phyloP scores from a whole-genome alignment of 1,284 basidiomycete species.

The Cystobasidium slooffiae region DNA sequence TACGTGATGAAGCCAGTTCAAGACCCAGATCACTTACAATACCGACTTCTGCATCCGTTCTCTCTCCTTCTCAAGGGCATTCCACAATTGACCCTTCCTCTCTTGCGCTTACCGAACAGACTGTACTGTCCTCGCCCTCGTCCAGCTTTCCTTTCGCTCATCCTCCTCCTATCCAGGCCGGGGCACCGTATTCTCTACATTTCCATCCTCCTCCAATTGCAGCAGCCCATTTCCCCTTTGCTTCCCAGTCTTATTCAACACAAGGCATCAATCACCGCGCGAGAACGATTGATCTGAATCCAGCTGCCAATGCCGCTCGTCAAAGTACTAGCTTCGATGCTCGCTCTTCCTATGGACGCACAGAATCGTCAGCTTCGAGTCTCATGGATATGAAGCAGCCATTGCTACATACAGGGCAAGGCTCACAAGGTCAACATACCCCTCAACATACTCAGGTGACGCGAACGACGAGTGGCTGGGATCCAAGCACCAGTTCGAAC shows the following conservation, averaged over 20 bases:
- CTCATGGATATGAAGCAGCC: not conserved
- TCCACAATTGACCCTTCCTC: too few species aligned
- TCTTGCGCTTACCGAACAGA: not conserved
- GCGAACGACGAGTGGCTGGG: too few species aligned
- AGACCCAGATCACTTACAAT: not conserved
- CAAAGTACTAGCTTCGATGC: not conserved
- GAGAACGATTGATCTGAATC: constrained; percentile 12
- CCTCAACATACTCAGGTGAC: too few species aligned
- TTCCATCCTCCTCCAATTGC: constrained; percentile 12
- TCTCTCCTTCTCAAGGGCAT: too few species aligned
- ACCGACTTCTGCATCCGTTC: not conserved
- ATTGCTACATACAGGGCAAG: too few species aligned
- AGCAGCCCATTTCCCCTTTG: not conserved
- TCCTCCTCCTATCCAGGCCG: not conserved
- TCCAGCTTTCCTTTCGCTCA: not conserved
- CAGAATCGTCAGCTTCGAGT: not conserved
- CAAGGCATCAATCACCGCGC: not conserved
- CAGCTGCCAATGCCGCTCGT: not conserved
- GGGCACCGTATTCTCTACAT: not conserved
- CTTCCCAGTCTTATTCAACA: not conserved
- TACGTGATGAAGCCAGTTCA: not conserved
- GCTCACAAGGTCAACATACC: too few species aligned
- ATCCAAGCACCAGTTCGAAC: too few species aligned
- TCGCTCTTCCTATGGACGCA: not conserved
- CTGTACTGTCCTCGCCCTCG: not conserved